These are phyloP conservation scores for Apiotrichum gamsii DNA, from an alignment of 1,284 basidiomycete species.

Conservation along the genomic window DNA sequence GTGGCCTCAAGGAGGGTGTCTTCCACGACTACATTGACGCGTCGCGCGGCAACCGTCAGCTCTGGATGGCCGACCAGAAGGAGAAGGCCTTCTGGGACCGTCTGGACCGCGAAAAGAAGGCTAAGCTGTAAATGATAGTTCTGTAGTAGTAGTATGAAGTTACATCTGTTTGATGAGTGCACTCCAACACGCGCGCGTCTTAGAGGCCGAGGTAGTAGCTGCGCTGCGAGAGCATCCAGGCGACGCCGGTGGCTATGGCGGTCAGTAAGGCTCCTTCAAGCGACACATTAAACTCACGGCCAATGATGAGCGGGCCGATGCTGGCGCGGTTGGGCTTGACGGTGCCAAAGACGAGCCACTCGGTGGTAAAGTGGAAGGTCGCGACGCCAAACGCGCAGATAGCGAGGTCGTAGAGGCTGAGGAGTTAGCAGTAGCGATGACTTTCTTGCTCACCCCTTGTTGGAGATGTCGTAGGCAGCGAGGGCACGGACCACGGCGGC, in stretches of 20 bases:
- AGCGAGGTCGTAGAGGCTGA: slow-evolving; percentile 83
- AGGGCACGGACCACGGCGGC: slow-evolving; percentile 72
- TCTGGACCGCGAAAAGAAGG: slow-evolving; percentile 17
- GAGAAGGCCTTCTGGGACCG: slow-evolving; percentile 32
- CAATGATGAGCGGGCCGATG: slow-evolving; percentile 74
- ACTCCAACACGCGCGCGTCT: background rate
- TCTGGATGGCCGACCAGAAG: slow-evolving; percentile 16
- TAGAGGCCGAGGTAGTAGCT: slow-evolving; percentile 26
- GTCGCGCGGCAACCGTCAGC: slow-evolving; percentile 31
- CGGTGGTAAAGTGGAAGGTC: slow-evolving; percentile 79
- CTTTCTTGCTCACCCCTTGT: slow-evolving; percentile 60
- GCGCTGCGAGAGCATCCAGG: slow-evolving; percentile 33
- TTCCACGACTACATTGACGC: slow-evolving; percentile 47
- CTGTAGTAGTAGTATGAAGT: background rate
- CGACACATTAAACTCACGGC: slow-evolving; percentile 57
- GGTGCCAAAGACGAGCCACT: slow-evolving; percentile 75
- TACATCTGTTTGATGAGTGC: background rate
- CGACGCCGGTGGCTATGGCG: slow-evolving; percentile 21
- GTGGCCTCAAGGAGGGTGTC: slow-evolving; percentile 52
- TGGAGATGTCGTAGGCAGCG: slow-evolving; percentile 77
- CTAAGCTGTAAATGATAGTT: slow-evolving; percentile 24
- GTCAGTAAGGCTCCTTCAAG: background rate
- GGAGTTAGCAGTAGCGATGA: background rate
- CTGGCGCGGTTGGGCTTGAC: slow-evolving; percentile 61
- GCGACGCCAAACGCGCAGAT: slow-evolving; percentile 83